phyloP scores from a whole-genome alignment of 495 filamentous ascomycete genomes.

The Melanomma pulvis-pyrius region DNA sequence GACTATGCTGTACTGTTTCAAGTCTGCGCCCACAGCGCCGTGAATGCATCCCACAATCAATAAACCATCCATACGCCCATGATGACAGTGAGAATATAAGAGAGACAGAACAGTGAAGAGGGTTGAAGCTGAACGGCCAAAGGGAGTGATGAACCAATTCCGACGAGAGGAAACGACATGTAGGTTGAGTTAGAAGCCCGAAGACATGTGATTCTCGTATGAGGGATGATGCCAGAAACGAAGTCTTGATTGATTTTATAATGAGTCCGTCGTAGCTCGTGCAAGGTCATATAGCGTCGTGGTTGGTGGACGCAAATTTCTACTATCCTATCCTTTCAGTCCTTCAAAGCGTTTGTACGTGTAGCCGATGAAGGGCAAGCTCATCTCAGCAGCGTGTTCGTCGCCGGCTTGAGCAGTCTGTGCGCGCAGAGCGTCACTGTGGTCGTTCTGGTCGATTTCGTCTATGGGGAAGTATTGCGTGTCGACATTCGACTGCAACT shows the following conservation, averaged over 20 bases:
- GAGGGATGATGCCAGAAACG: constrained; percentile 8
- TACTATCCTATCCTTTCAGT: constrained; percentile 53
- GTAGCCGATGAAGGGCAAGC: constrained; percentile 94
- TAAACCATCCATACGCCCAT: background rate
- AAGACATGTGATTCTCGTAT: background rate
- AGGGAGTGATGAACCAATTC: background rate
- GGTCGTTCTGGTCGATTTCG: constrained; percentile 93
- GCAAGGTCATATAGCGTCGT: background rate
- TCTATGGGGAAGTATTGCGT: constrained; percentile 99
- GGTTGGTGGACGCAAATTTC: background rate
- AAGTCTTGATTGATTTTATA: constrained; percentile 18
- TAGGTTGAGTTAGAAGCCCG: constrained; percentile 1
- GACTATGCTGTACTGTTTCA: background rate
- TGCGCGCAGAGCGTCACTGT: constrained; percentile 67
- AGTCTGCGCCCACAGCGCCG: constrained; percentile 28
- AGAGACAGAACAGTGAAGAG: too few species aligned
- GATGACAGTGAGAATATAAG: background rate
- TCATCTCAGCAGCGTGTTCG: constrained; percentile 78
- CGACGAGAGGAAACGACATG: constrained; percentile 2
- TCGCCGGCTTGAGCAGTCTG: constrained; percentile 63
- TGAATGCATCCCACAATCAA: constrained; percentile 15
- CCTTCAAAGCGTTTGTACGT: constrained; percentile 98
- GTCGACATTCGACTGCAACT: constrained; percentile 86
- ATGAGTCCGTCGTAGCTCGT: constrained; percentile 11
- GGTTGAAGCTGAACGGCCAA: background rate